Evolutionary conservation across 1,284 basidiomycete genomes (phyloP), one percentile per base, ranked within the genome.

Genomic region (Sanguinoderma infundibulare): DNA sequence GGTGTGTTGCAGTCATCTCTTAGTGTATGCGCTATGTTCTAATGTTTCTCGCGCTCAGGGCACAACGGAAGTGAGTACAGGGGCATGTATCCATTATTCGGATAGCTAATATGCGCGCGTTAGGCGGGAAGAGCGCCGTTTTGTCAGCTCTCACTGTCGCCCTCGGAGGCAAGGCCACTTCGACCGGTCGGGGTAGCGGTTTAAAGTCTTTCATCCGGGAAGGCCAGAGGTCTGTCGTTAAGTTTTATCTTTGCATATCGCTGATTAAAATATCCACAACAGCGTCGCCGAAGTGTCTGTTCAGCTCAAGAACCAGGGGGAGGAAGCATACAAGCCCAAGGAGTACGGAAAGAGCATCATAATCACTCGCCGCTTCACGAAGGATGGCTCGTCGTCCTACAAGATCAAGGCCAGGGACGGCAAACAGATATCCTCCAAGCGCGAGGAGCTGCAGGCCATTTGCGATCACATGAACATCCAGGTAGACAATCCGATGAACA

Each of bases 401-500:
- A 97, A 92, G 76, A 94, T 99, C 75, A 91, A 86, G 77, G 85
- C 82, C 62, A 86, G 83, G 67, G 85, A 89, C 24, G 87, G 87
- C 30, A 85, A 81, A 60, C 75, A 87, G 6, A 75, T 98, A 55
- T 91, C 90, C 39, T 89, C 80, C n/a, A 96, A 94, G 78, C 87
- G 88, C 64, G 89, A 95, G 32, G 95, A 98, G 72, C 78, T 99
- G 24, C 84, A 92, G 40, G 85, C 89, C 3, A 97, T 98, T 53
- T 90, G 90, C 69, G 94, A 98, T 71, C 92, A 96, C 69, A 96
- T 97, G 88, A 94, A 95, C 72, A 95, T 99, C 62, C 94, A 96
- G 71, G 93, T 98, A 62, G 98, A 99, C 73, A 98, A 98, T 70
- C 96, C 96, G 0, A 89, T 98, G 84, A 98, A 96, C 65, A 90